Evolutionary conservation across 139 green algal species (phyloP), one percentile per base, ranked within the genome.

Genomic region (Chlorokybus atmophyticus): DNA sequence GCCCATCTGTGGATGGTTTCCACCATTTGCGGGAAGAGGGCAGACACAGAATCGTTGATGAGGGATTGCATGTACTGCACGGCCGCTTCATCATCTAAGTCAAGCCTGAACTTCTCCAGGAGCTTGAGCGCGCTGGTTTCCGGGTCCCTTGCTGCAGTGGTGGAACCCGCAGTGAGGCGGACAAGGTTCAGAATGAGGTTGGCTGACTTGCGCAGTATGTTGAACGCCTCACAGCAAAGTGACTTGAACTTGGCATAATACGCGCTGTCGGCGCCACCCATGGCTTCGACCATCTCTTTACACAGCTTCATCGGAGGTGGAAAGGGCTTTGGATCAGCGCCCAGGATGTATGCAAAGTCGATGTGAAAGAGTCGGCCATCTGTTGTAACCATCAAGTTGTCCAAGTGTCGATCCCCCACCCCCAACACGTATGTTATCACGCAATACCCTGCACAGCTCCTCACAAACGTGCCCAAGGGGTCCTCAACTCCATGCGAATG

Each of bases 351-450:
- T 10, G 85, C 88, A 71, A 95, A 96, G 77, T 95, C 88, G 50
- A 96, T 70, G 42, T 72, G 56, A 32, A 48, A 59, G 25, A 96
- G 78, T 3, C 83, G 80, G 29, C 89, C 89, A 60, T 95, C 83
- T 25, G 70, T 62, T 4, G 68, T 70, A 21, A 96, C 75, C 82
- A 96, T 86, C 41, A 96, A 76, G 77, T 97, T 96, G 77, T 97
- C 88, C 47, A 93, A 64, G 73, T 95, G 88, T 19, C 69, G 68
- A 71, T 97, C 89, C 4, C 89, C 89, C 24, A 95, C 77, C 2
- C 89, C 91, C 42, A 99, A 75, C 47, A 99, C 83, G 78, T 95
- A 95, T 2, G 89, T 97, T 67, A 94, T 90, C 4, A 97, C 92
- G 56, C 82, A 94, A 67, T 93, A 95, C 4, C 90, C 91, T 0